Conservation (phyloP, 305 asterid genomes). For the Fraxinus platypoda region DNA sequence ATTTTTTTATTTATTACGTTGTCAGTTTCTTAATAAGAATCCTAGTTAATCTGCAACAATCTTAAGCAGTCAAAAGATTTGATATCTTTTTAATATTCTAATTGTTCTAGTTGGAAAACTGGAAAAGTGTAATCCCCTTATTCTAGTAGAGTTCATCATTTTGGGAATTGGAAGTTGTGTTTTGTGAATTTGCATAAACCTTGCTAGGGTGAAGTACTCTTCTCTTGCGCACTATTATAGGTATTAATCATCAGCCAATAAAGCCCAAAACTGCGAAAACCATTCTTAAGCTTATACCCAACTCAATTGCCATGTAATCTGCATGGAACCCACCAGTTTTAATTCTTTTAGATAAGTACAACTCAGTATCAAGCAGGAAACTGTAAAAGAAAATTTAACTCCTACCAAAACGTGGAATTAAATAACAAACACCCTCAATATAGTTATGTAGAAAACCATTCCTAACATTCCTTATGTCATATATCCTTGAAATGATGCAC, state of each 20-base stretch:
- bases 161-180: not conserved
- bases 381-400: not conserved
- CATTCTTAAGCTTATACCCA: not conserved
- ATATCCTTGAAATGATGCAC: not conserved
- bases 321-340: not conserved
- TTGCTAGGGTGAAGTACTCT: not conserved
- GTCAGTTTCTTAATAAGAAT: not conserved
- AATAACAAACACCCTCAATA: not conserved
- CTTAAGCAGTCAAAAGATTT: not conserved
- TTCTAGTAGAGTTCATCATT: not conserved
- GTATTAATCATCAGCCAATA: not conserved
- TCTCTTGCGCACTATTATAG: not conserved
- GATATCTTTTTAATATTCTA: not conserved
- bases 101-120: not conserved
- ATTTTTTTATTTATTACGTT: no score
- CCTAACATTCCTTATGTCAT: not conserved
- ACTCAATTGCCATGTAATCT: not conserved
- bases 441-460: not conserved
- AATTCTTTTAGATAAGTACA: not conserved
- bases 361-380: not conserved
- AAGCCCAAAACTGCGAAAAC: not conserved
- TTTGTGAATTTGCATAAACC: not conserved
- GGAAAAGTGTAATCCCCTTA: not conserved
- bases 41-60: not conserved
- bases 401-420: not conserved